Conservation (phyloP, 2,329 filamentous ascomycete species). For the Colletotrichum lupini region DNA sequence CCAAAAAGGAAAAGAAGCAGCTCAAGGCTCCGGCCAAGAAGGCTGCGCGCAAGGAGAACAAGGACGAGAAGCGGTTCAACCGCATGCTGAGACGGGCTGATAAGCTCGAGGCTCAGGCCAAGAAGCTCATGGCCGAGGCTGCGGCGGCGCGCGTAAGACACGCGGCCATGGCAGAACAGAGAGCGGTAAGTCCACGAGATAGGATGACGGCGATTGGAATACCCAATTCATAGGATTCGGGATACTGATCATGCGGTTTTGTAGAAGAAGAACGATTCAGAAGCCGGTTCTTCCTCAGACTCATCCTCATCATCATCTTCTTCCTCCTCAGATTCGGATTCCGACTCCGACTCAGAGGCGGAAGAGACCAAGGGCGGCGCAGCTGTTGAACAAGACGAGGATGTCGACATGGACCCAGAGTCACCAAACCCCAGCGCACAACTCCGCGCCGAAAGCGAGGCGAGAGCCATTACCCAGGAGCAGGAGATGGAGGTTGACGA, state of each 20-base stretch:
- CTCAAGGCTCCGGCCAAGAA: conserved; percentile 49
- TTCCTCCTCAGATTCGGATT: not conserved
- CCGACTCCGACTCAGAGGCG: conserved; percentile 31
- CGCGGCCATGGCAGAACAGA: conserved; percentile 41
- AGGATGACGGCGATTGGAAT: not conserved
- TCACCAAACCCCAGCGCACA: conserved; percentile 33
- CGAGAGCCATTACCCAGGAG: conserved; percentile 32
- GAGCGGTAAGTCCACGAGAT: conserved; percentile 37
- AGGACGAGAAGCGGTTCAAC: conserved; percentile 51
- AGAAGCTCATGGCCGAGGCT: conserved; percentile 53
- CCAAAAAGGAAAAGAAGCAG: conserved; percentile 50
- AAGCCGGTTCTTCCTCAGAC: conserved; percentile 37
- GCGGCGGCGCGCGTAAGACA: conserved; percentile 46
- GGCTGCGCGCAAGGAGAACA: conserved; percentile 39
- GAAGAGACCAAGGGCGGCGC: conserved; percentile 38
- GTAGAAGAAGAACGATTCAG: conserved; percentile 40
- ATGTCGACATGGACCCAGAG: conserved; percentile 39
- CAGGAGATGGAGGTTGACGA: conserved; percentile 42
- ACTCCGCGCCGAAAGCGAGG: conserved; percentile 36
- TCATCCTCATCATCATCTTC: conserved; percentile 20
- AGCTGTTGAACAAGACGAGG: conserved; percentile 41
- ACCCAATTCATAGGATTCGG: no score
- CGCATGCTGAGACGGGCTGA: conserved; percentile 52
- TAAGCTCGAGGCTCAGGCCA: conserved; percentile 53
- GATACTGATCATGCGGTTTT: not conserved